These are phyloP conservation scores for Penicillium salamii DNA, from an alignment of 495 filamentous ascomycete species.

Conservation along the genomic window DNA sequence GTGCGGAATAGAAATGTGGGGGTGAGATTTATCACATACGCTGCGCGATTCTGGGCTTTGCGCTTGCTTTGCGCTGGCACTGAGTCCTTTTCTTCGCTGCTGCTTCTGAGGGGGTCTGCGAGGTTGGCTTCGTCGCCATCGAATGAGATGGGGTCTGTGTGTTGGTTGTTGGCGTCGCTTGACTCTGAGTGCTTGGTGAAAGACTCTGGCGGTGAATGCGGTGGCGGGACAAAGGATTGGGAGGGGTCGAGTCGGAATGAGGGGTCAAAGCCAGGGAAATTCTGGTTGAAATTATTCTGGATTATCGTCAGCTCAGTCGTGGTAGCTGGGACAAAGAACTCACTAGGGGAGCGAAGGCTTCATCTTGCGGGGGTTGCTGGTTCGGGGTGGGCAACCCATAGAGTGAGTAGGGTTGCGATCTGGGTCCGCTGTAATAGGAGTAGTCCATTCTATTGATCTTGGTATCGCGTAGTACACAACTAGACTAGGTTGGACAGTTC, in stretches of 20 bases:
- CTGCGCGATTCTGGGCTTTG: constrained; percentile 95
- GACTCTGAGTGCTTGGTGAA: constrained; percentile 39
- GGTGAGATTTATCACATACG: constrained; percentile 59
- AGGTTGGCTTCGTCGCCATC: constrained; percentile 35
- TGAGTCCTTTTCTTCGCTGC: constrained; percentile 66
- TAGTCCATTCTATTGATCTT: constrained; percentile 34
- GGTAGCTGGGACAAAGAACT: not conserved
- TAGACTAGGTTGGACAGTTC: too few relatives aligned
- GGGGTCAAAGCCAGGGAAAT: constrained; percentile 40
- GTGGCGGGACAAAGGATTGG: constrained; percentile 30
- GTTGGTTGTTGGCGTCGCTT: constrained; percentile 20
- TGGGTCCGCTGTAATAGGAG: constrained; percentile 31
- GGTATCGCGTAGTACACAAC: not conserved
- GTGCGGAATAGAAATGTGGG: not conserved
- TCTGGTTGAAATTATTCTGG: constrained; percentile 26
- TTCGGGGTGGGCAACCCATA: constrained; percentile 42
- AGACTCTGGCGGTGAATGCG: constrained; percentile 48
- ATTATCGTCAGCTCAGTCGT: not conserved
- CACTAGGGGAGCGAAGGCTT: constrained; percentile 10
- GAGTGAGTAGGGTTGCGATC: constrained; percentile 34
- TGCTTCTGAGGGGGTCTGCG: constrained; percentile 34
- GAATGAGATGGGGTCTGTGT: constrained; percentile 21
- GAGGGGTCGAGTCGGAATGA: constrained; percentile 33
- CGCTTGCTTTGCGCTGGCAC: constrained; percentile 78
- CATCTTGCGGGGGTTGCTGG: constrained; percentile 22